Evolutionary conservation across 2,329 filamentous ascomycete genomes (phyloP), one percentile per base, ranked within the genome.

Genomic region (Fusarium camptoceras): DNA sequence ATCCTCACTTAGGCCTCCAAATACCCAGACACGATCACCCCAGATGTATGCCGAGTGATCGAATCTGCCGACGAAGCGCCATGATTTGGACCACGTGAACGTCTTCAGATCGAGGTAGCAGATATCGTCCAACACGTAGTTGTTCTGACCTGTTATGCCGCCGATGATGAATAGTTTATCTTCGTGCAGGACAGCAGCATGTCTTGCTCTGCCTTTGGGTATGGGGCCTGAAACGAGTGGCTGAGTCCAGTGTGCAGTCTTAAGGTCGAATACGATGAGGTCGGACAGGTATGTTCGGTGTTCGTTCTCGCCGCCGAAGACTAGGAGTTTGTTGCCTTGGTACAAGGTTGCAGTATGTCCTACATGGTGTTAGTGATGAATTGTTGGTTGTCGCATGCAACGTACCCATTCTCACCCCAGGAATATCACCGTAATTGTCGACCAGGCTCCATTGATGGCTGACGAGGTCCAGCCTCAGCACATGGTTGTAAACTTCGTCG

Each of bases 401-500:
- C 86, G 73, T 85, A 94, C 94, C 95, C 96, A 98, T 98, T 72
- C 95, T 90, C 51, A 98, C 95, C 16, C 95, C 95, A 7, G 95
- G 95, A 71, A 98, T 98, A 81, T 98, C 95, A 34, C 96, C 96
- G 83, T 97, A 99, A 81, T 99, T 99, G 82, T 98, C 96, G 22
- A 99, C 95, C 53, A 99, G 84, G 72, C 89, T 96, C 96, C 96
- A 99, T 79, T 96, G 93, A 73, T 96, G 90, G 68, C 91, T 94
- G 66, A 91, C 86, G 68, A 99, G 87, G 79, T 99, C 94, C 54
- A 99, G 83, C 75, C 90, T 91, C 69, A 99, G 85, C 43, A 99
- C 96, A 82, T 99, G 96, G 78, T 99, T 99, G 82, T 99, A 99
- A 20, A 99, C 93, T 83, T 99, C 96, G 79, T 99, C 96, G 1